phyloP scores from a whole-genome alignment of 1,284 basidiomycete genomes.

The Pascua sp. region DNA sequence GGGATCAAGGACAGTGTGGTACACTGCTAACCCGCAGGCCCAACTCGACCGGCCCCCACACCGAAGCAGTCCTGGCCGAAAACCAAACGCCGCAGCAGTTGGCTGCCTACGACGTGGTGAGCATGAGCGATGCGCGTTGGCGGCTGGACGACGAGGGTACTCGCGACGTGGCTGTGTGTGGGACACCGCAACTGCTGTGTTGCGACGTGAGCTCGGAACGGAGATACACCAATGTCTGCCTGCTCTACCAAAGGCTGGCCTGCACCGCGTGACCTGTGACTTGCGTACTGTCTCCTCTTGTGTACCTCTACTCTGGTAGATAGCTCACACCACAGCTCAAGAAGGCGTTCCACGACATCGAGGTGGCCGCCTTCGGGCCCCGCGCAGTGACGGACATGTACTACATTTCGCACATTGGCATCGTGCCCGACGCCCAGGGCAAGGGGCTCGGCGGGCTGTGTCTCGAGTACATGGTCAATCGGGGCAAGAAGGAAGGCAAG shows the following conservation, averaged over 20 bases:
- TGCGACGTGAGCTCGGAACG: no score
- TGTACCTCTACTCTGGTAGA: no score
- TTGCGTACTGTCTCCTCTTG: no score
- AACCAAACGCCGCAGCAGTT: no score
- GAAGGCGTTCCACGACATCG: constrained; percentile 7
- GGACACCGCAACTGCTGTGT: no score
- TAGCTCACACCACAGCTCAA: not conserved
- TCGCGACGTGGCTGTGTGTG: no score
- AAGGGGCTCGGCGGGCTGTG: constrained; percentile 7
- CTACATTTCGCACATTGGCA: constrained; percentile 14
- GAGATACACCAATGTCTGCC: not conserved
- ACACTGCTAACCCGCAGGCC: not conserved
- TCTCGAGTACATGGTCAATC: not conserved
- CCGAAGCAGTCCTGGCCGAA: not conserved
- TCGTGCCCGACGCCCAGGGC: constrained; percentile 1
- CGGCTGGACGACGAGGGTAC: no score
- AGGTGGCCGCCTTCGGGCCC: constrained; percentile 7
- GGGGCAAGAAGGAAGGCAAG: not conserved
- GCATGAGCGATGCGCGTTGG: no score
- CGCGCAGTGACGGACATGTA: constrained; percentile 10
- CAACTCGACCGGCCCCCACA: not conserved
- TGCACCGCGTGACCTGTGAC: no score
- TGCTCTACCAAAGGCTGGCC: no score
- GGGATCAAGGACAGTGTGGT: not conserved
- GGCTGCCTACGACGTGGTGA: no score